Conservation (phyloP, 1,284 basidiomycete genomes). For the Lentinula novae-zelandiae region DNA sequence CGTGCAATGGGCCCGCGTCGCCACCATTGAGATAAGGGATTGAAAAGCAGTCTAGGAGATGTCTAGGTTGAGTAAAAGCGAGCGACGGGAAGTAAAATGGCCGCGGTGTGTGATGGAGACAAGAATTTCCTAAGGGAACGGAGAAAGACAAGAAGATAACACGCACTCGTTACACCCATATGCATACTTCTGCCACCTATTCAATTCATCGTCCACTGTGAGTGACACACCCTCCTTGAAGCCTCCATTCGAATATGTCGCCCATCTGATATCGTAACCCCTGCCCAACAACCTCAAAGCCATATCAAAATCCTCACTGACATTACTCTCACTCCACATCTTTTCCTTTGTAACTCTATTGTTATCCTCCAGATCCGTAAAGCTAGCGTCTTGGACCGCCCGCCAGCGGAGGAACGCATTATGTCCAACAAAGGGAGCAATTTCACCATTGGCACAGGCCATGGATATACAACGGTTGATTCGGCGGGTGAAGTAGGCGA, state of each 20-base stretch:
- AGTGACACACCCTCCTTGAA: conserved; percentile 90
- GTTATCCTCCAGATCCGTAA: conserved; percentile 54
- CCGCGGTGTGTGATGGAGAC: neutral
- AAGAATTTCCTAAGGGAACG: neutral
- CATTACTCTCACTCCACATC: conserved; percentile 81
- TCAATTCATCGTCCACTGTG: conserved; percentile 75
- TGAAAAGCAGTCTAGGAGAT: conserved; percentile 45
- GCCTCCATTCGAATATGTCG: conserved; percentile 74
- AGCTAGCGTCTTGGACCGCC: conserved; percentile 77
- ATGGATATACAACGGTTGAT: conserved; percentile 61
- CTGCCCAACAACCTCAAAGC: conserved; percentile 42
- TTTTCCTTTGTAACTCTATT: conserved; percentile 4
- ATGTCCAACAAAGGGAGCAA: conserved; percentile 84
- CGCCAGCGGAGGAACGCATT: conserved; percentile 85
- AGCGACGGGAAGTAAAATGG: neutral
- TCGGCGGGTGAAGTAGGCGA: conserved; percentile 73
- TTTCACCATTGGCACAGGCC: conserved; percentile 74
- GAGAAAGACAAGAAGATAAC: neutral
- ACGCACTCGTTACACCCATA: conserved; percentile 17
- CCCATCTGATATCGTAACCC: conserved; percentile 60
- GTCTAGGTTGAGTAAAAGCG: neutral
- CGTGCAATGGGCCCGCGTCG: conserved; percentile 66
- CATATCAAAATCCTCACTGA: conserved; percentile 82
- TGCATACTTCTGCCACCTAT: conserved; percentile 74
- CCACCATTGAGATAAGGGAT: conserved; percentile 72